Evolutionary conservation across 225 moss, liverwort and hornwort species (phyloP).

Genomic region (Antitrichia curtipendula): DNA sequence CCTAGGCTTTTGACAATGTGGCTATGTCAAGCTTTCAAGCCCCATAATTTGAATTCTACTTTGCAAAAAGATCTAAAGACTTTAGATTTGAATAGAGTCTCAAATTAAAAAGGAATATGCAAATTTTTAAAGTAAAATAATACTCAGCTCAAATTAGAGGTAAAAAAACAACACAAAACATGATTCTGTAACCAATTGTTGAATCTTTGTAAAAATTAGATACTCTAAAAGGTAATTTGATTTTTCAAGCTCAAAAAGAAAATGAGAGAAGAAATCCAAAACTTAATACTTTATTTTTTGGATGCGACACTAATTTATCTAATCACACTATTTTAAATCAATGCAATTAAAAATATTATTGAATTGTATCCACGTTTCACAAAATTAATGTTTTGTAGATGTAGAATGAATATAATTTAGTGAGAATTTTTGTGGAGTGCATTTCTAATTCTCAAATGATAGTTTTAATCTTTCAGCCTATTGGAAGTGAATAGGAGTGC

Average conservation of each 20-base stretch:
- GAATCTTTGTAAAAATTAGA: background rate
- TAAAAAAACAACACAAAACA: background rate
- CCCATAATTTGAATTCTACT: background rate
- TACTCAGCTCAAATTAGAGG: background rate
- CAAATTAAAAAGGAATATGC: accelerated
- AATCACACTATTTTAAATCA: background rate
- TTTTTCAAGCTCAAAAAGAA: background rate
- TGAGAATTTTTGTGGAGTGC: too few species aligned
- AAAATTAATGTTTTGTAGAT: background rate
- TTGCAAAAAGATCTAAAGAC: background rate
- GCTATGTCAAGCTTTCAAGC: background rate
- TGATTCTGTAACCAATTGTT: background rate
- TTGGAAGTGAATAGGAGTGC: too few species aligned
- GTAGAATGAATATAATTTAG: too few species aligned
- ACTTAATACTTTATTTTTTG: background rate
- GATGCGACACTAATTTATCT: background rate
- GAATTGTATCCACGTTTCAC: background rate
- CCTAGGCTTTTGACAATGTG: background rate
- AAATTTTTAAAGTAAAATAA: background rate
- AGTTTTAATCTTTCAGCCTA: too few species aligned
- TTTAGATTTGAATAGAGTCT: background rate
- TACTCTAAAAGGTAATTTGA: background rate
- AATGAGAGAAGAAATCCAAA: background rate
- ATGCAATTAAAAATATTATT: too few species aligned
- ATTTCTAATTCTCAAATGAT: too few species aligned